Percentiles rank a stretch among this genome's conserved stretches.
Conservation (phyloP, 495 filamentous ascomycete species). For the Penicillium daleae region DNA sequence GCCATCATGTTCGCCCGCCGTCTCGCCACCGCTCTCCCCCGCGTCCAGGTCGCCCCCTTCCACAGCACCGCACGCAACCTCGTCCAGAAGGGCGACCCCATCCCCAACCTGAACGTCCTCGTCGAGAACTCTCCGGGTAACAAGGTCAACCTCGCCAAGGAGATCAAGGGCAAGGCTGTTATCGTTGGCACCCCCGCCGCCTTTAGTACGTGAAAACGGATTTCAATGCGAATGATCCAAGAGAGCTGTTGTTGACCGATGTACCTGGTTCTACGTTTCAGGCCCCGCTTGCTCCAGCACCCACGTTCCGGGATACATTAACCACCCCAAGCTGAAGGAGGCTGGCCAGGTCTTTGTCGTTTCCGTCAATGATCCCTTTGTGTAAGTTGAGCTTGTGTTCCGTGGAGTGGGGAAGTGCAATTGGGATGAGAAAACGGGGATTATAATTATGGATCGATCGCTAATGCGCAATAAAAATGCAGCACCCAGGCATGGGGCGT, state of each 20-base stretch:
- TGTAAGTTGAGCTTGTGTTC: slow-evolving; percentile 58
- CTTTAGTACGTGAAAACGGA: slow-evolving; percentile 62
- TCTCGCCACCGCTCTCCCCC: slow-evolving; percentile 40
- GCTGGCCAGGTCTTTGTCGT: slow-evolving; percentile 86
- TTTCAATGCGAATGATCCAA: not conserved
- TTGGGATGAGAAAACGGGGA: not conserved
- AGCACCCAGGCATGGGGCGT: slow-evolving; percentile 88
- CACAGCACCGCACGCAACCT: slow-evolving; percentile 59
- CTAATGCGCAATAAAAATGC: slow-evolving; percentile 7
- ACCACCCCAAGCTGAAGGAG: slow-evolving; percentile 69
- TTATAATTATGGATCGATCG: not conserved
- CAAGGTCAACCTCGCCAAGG: slow-evolving; percentile 82
- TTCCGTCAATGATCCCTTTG: slow-evolving; percentile 93
- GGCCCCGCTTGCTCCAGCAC: slow-evolving; percentile 75
- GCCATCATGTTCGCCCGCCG: slow-evolving; percentile 50
- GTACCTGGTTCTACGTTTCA: slow-evolving; percentile 27
- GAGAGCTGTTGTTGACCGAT: not conserved
- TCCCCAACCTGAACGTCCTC: slow-evolving; percentile 65
- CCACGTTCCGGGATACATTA: slow-evolving; percentile 83
- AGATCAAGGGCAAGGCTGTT: slow-evolving; percentile 72
- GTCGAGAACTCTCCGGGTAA: slow-evolving; percentile 69
- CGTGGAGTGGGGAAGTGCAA: not conserved
- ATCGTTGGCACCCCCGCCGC: slow-evolving; percentile 92
- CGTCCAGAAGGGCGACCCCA: slow-evolving; percentile 62
- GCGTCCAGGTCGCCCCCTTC: slow-evolving; percentile 46